Evolutionary conservation across 202 grass and related monocot genomes (phyloP), one percentile per base, ranked within the genome.

Genomic region (Saccharum hybrid): DNA sequence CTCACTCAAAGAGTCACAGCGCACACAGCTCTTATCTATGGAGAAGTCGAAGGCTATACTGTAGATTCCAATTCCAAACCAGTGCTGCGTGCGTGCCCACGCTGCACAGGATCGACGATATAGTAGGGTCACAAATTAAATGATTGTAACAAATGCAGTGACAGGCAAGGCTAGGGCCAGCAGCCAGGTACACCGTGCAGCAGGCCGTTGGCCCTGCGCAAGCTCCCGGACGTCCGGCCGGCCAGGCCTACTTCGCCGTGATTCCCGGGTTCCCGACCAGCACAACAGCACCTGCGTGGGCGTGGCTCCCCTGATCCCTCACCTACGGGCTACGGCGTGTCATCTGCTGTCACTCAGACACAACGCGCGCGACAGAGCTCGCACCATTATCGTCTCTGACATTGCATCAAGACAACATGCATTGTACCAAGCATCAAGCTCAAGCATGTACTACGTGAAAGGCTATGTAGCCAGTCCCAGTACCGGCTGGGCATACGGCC

Each of bases 251-350:
- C 15, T 2, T n/a, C 11, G 40, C 60, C 75, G 16, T 30, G 61
- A 78, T 66, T 43, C 76, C 61, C 23, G 40, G 60, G 23, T 41
- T 64, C 75, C 36, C 36, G 36, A 37, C 76, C 26, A 19, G 77
- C 77, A 68, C 63, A 23, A 54, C 15, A 36, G 10, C 61, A 46
- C 15, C 12, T 7, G 10, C 11, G 13, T 14, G 6, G 36, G 14
- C 46, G 13, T 49, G 8, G 40, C 2, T n/a, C 16, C 22, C 57
- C 60, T 4, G 5, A 5, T 5, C 36, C 36, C 36, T 30, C 13
- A 15, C 30, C 14, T 12, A 45, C 42, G 42, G 42, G 42, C 42
- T 22, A 42, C 38, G 38, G 38, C 23, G 59, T 62, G 39, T 43
- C 75, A 39, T 22, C 26, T 34, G 60, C 75, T 43, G 37, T 77